phyloP scores from a whole-genome alignment of 257 asterid genomes.

The Lycium barbarum region DNA sequence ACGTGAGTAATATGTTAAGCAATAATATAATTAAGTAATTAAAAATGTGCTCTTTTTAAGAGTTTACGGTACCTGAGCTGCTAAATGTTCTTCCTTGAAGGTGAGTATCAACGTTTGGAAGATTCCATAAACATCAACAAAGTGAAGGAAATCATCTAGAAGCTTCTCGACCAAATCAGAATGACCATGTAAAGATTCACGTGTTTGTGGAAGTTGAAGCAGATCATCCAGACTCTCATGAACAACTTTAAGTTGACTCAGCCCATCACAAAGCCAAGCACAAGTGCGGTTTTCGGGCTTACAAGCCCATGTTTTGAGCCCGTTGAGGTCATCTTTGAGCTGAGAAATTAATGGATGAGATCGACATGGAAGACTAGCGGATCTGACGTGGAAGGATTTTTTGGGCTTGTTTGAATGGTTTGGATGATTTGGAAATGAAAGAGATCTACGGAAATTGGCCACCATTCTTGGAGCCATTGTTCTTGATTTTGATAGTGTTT shows the following conservation, averaged over 20 bases:
- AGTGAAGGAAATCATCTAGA: conserved; percentile 68
- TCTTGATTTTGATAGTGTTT: neutral
- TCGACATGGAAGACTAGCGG: conserved; percentile 82
- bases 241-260: conserved; percentile 58
- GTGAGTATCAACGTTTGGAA: conserved; percentile 66
- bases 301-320: conserved; percentile 52
- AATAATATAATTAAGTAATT: neutral
- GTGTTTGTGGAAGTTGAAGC: conserved; percentile 80
- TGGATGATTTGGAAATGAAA: conserved; percentile 74
- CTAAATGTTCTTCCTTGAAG: conserved; percentile 64
- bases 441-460: conserved; percentile 71
- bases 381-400: conserved; percentile 68
- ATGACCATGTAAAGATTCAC: conserved; percentile 54
- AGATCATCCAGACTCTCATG: conserved; percentile 86
- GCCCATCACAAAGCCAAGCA: conserved; percentile 64
- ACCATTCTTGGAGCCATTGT: conserved; percentile 77
- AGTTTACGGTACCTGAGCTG: conserved; percentile 45
- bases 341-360: conserved; percentile 75
- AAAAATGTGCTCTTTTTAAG: neutral
- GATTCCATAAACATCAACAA: conserved; percentile 73
- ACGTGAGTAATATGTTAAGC: no score
- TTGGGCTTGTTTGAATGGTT: conserved; percentile 40
- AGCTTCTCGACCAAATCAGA: conserved; percentile 62
- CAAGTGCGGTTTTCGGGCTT: conserved; percentile 43
- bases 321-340: conserved; percentile 59